phyloP scores from a whole-genome alignment of 2,329 filamentous ascomycete genomes.

The Colletotrichum caudatum region DNA sequence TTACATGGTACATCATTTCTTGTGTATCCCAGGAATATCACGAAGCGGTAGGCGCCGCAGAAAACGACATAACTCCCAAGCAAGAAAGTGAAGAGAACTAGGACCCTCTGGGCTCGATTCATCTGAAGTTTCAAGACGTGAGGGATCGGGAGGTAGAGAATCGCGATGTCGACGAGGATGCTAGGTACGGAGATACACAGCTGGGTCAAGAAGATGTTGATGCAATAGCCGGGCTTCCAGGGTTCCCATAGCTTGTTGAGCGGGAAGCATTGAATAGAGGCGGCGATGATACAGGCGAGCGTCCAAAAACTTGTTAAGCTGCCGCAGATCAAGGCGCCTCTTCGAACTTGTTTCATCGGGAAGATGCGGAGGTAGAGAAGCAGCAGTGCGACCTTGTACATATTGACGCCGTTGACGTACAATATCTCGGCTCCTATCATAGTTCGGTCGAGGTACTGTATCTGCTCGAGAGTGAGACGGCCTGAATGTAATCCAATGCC shows the following conservation, averaged over 20 bases:
- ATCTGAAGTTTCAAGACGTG: slow-evolving; percentile 37
- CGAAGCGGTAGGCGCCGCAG: slow-evolving; percentile 33
- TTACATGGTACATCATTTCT: slow-evolving; percentile 34
- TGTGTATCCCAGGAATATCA: slow-evolving; percentile 27
- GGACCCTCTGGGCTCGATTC: slow-evolving; percentile 25
- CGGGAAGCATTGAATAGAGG: slow-evolving; percentile 29
- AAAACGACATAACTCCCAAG: slow-evolving; percentile 38
- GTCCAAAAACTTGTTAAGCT: slow-evolving; percentile 29
- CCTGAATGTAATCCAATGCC: slow-evolving; percentile 35
- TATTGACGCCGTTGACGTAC: slow-evolving; percentile 40
- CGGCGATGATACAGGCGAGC: slow-evolving; percentile 33
- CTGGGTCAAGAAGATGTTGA: slow-evolving; percentile 37
- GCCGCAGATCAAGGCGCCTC: slow-evolving; percentile 33
- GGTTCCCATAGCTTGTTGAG: slow-evolving; percentile 35
- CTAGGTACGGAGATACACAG: slow-evolving; percentile 32
- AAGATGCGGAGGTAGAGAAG: slow-evolving; percentile 59
- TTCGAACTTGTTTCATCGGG: slow-evolving; percentile 48
- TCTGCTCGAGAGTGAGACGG: slow-evolving; percentile 26
- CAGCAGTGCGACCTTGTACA: slow-evolving; percentile 54
- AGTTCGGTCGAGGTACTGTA: slow-evolving; percentile 31
- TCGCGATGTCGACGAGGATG: slow-evolving; percentile 36
- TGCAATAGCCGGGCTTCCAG: slow-evolving; percentile 35
- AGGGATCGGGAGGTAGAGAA: slow-evolving; percentile 36
- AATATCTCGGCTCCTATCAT: slow-evolving; percentile 38
- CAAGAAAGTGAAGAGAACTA: slow-evolving; percentile 34